Conservation (phyloP, 2,329 filamentous ascomycete species). For the Madurella mycetomatis region DNA sequence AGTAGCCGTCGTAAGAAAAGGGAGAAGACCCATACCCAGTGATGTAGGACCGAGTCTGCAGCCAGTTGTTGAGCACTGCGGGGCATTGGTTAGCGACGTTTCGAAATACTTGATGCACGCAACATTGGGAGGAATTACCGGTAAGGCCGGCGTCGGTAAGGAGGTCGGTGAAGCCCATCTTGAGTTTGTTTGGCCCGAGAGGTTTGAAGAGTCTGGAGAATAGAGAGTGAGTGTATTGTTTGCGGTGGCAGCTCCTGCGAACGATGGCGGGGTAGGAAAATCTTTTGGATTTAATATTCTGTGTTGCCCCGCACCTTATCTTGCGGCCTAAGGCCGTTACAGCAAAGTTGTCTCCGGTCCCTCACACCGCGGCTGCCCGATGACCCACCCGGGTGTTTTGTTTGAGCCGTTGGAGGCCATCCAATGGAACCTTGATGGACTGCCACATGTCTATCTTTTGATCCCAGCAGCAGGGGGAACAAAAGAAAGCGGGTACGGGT, state of each 20-base stretch:
- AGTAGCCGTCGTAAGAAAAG: neutral
- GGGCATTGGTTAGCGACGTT: conserved; percentile 1
- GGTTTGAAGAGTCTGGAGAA: conserved; percentile 5
- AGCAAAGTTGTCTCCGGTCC: neutral
- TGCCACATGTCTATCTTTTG: too few relatives aligned
- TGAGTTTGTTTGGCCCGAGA: conserved; percentile 12
- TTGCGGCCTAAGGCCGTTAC: conserved; percentile 15
- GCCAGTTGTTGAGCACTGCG: conserved; percentile 28
- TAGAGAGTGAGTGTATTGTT: neutral
- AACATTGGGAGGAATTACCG: conserved; percentile 16
- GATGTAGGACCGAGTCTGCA: conserved; percentile 29
- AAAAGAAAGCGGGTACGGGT: too few relatives aligned
- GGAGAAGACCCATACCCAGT: conserved; percentile 22
- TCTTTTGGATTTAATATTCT: conserved; percentile 17
- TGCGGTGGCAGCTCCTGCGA: conserved; percentile 6
- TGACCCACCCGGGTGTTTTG: neutral
- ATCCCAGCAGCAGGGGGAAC: too few relatives aligned
- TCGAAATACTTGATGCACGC: neutral
- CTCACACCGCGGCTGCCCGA: neutral
- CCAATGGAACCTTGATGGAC: too few relatives aligned
- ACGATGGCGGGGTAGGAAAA: conserved; percentile 23
- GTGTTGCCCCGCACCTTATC: conserved; percentile 14
- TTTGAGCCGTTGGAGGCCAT: too few relatives aligned
- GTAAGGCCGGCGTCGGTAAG: conserved; percentile 27
- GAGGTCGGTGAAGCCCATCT: conserved; percentile 29